Base-by-base conservation (phyloP, 2,329 filamentous ascomycete genomes). In the Alternaria conjuncta region DNA sequence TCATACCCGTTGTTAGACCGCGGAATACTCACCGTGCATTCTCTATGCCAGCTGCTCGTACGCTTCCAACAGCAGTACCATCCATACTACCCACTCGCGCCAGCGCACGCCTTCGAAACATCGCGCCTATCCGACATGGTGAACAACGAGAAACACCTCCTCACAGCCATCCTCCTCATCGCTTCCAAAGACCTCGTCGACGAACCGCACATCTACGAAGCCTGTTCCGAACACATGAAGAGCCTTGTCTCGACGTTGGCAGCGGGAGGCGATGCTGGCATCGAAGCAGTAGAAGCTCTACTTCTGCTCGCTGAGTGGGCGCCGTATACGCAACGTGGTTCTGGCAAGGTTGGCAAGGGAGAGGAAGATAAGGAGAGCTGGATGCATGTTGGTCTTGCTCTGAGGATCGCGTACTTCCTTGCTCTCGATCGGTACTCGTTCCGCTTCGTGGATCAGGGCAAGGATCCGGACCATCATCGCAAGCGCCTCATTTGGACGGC, bases 351-450 rank as follows among this genome's bases (percentile, higher is more conserved):
- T 20, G 90, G 90, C 0, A 85, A 90, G 59, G 90, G 90, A 9
- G 90, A 92, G 75, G 90, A 92, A 73, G 90, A 93, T 70, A 86
- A 90, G 47, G 89, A 90, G 28, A 89, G 90, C 0, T 93, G 90
- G 90, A 92, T 92, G 90, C 88, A 92, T 70, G 89, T 92, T 6
- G 90, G 90, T 2, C 85, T 90, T 20, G 90, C 90, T 4, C 80
- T 93, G 7, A 85, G 90, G 7, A 86, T 91, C 3, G 90, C 87
- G 0, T 92, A 92, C 74, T 90, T 90, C 55, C 86, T 92, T 15
- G 88, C 88, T 2, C 82, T 93, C 18, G 90, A 93, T 73, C 85
- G 88, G 63, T 91, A 90, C 20, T 88, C 89, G 0, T 89, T 92
- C 69, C 84, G 87, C 46, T 86, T 87, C 30, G 86, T 89, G 41